Conservation (phyloP, 495 filamentous ascomycete genomes). For the Tuber brumale region DNA sequence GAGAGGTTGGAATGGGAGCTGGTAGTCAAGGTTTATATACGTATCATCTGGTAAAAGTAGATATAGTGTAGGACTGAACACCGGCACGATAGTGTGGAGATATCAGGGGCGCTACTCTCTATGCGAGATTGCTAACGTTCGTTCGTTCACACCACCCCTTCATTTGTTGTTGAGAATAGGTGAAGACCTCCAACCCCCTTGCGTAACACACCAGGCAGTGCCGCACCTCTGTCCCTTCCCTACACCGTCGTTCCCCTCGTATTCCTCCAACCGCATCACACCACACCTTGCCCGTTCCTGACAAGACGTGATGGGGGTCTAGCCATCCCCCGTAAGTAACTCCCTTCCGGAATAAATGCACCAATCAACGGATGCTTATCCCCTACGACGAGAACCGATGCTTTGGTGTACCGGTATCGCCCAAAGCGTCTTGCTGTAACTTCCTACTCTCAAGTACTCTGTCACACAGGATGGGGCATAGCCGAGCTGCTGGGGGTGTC, state of each 20-base stretch:
- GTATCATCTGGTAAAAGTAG: neutral
- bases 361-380: neutral
- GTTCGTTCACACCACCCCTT: neutral
- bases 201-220: neutral
- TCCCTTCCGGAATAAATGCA: neutral
- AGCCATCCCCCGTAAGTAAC: neutral
- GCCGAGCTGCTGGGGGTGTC: neutral
- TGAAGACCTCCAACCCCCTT: neutral
- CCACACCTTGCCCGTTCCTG: neutral
- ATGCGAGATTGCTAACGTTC: too few species aligned
- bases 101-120: neutral
- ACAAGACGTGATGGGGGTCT: neutral
- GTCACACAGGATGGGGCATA: neutral
- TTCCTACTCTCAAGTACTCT: neutral
- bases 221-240: neutral
- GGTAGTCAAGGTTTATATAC: neutral
- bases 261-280: neutral
- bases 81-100: neutral
- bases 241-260: neutral
- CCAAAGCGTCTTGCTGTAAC: neutral
- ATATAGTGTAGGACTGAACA: neutral
- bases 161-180: neutral
- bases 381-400: neutral
- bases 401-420: too few species aligned
- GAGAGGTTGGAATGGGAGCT: neutral